These are phyloP conservation scores for Nannizziopsis barbatae DNA, from an alignment of 2,329 filamentous ascomycete genomes.

Conservation along the genomic window DNA sequence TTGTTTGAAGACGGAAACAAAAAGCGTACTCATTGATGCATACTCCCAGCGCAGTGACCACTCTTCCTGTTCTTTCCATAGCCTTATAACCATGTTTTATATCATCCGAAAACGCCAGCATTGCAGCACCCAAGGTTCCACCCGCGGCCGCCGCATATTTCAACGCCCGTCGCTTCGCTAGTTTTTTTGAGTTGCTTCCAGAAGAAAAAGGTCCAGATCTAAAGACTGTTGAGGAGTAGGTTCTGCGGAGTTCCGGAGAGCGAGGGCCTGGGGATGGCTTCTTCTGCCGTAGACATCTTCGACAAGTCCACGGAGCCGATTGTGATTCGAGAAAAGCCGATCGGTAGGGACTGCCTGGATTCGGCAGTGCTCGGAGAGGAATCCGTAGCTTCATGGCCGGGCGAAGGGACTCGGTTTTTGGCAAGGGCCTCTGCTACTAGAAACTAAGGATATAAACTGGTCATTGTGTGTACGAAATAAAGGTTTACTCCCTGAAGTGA, in stretches of 20 bases:
- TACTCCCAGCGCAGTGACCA: slow-evolving; percentile 60
- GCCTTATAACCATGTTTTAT: slow-evolving; percentile 66
- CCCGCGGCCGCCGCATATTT: slow-evolving; percentile 25
- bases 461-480: neutral
- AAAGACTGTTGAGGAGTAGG: neutral
- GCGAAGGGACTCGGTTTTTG: neutral
- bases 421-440: neutral
- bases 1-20: too few relatives aligned
- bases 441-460: neutral
- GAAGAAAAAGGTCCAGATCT: neutral
- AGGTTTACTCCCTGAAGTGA: neutral
- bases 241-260: neutral
- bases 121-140: slow-evolving; percentile 32
- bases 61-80: slow-evolving; percentile 64
- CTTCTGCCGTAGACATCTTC: slow-evolving; percentile 16
- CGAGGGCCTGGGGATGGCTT: neutral
- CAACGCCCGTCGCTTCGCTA: slow-evolving; percentile 19
- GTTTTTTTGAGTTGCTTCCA: neutral
- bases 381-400: slow-evolving; percentile 10
- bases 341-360: neutral
- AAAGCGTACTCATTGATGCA: slow-evolving; percentile 74
- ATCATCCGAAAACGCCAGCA: slow-evolving; percentile 49
- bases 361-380: slow-evolving; percentile 1
- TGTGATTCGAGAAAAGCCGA: neutral
- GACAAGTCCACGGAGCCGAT: slow-evolving; percentile 17